Base-by-base conservation (phyloP, 139 green algal species). In the Deuterostichococcus epilithicus region DNA sequence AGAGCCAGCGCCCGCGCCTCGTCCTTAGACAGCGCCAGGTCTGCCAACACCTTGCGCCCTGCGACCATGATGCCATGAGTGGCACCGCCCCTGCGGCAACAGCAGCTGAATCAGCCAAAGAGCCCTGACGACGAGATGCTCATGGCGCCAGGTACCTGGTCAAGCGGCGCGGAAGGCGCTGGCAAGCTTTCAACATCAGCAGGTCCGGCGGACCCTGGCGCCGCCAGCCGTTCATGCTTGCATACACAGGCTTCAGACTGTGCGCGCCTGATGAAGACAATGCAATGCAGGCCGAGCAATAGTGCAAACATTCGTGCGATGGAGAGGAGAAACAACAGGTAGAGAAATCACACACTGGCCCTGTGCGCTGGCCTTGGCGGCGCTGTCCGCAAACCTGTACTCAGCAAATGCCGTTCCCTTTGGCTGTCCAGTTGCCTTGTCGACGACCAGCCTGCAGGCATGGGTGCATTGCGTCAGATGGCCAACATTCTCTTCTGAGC, bases 381-480 rank as follows among this genome's bases (percentile, higher is more conserved):
- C 52, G 18, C 52, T 28, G 13, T 25, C 52, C 28, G 52, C 18
- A 20, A 5, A 20, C 36, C 68, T 68, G 73, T 90, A 98, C 78
- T 98, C 93, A 23, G 96, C 91, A 85, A 97, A 98, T 3, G 94
- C 94, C 3, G 89, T 97, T 68, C 94, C 94, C 73, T 96, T 97
- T 71, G 82, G 83, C 83, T 92, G 90, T 44, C 87, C 84, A 0
- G 87, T 90, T 20, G 68, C 67, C 79, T 94, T 94, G 76, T 97
- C 85, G 42, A 93, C 83, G 36, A 97, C 93, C 42, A 96, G 45
- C 71, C 93, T 91, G 78, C 74, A n/a, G n/a, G n/a, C n/a, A n/a
- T n/a, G n/a, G n/a, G n/a, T n/a, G n/a, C n/a, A n/a, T n/a, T n/a
- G n/a, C n/a, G n/a, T n/a, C n/a, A n/a, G n/a, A n/a, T n/a, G n/a